Evolutionary conservation across 2,329 filamentous ascomycete genomes (phyloP).

Genomic region (Alternaria hordeiaustralica): DNA sequence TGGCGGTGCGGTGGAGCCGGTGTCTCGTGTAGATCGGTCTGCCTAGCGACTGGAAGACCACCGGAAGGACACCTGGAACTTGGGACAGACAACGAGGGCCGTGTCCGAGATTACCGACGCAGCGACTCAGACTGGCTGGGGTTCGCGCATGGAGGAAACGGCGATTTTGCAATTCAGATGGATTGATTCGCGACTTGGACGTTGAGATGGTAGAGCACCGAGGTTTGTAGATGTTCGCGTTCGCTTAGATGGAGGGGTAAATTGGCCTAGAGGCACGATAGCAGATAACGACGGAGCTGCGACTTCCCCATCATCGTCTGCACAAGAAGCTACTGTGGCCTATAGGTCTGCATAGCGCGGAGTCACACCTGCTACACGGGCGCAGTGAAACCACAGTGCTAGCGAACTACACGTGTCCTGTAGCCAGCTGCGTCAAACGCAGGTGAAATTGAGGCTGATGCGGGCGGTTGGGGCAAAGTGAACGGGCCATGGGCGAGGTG

Average conservation of each 20-base stretch:
- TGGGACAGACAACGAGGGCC: background rate
- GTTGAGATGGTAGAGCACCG: background rate
- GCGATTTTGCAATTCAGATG: background rate
- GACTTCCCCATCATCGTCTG: background rate
- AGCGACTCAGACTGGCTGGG: background rate
- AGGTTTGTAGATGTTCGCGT: background rate
- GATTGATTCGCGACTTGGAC: background rate
- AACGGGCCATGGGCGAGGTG: constrained; percentile 28
- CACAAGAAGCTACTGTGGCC: background rate
- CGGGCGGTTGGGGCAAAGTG: constrained; percentile 25
- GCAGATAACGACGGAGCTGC: constrained; percentile 3
- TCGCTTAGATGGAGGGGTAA: constrained; percentile 16
- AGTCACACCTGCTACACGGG: background rate
- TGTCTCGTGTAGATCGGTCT: constrained; percentile 2
- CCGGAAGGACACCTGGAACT: constrained; percentile 14
- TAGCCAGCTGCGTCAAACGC: constrained; percentile 32
- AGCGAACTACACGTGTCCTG: constrained; percentile 41
- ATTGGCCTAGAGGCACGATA: constrained; percentile 1
- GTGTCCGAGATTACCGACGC: background rate
- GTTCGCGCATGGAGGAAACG: background rate
- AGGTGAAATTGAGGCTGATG: constrained; percentile 40
- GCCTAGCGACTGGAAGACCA: constrained; percentile 1
- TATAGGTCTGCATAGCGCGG: constrained; percentile 10
- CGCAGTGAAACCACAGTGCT: constrained; percentile 11
- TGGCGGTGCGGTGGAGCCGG: background rate